Conservation (phyloP, 495 filamentous ascomycete species). For the Lentithecium fluviatile region DNA sequence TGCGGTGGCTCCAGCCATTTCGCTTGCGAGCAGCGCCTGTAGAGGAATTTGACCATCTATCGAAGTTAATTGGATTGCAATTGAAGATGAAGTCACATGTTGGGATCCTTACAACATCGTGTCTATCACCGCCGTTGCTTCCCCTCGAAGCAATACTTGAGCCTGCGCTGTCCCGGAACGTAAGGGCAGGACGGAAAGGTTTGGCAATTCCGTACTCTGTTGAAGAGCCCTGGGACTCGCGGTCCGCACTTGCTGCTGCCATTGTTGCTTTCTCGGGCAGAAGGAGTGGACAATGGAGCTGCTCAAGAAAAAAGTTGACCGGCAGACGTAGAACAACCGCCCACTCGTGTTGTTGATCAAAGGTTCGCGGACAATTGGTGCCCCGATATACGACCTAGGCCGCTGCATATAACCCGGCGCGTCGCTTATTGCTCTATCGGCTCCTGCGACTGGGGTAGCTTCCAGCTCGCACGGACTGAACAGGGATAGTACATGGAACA, state of each 20-base stretch:
- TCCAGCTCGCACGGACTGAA: conserved; percentile 1
- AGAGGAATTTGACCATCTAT: conserved; percentile 34
- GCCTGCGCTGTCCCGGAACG: conserved; percentile 28
- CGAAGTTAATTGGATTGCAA: neutral
- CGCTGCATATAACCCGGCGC: conserved; percentile 13
- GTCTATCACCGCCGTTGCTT: conserved; percentile 29
- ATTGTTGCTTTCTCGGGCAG: conserved; percentile 5
- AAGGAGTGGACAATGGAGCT: conserved; percentile 6
- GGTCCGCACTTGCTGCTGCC: conserved; percentile 16
- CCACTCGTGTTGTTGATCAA: conserved; percentile 15
- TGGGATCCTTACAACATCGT: conserved; percentile 29
- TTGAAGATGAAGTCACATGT: neutral
- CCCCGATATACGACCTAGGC: conserved; percentile 24
- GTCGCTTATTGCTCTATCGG: neutral
- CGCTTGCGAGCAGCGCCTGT: conserved; percentile 27
- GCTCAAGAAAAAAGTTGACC: conserved; percentile 9
- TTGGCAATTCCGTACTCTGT: conserved; percentile 9
- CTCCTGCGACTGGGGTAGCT: conserved; percentile 16
- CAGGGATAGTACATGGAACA: conserved; percentile 1
- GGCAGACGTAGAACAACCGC: conserved; percentile 1
- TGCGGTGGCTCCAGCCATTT: conserved; percentile 33
- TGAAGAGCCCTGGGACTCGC: conserved; percentile 20
- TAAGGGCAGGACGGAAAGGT: conserved; percentile 15
- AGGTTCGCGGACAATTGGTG: conserved; percentile 12
- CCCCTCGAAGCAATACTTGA: conserved; percentile 27